These are phyloP conservation scores for Kurtzmaniella quercitrusa DNA, from an alignment of 1,139 yeast species.

Conservation along the genomic window DNA sequence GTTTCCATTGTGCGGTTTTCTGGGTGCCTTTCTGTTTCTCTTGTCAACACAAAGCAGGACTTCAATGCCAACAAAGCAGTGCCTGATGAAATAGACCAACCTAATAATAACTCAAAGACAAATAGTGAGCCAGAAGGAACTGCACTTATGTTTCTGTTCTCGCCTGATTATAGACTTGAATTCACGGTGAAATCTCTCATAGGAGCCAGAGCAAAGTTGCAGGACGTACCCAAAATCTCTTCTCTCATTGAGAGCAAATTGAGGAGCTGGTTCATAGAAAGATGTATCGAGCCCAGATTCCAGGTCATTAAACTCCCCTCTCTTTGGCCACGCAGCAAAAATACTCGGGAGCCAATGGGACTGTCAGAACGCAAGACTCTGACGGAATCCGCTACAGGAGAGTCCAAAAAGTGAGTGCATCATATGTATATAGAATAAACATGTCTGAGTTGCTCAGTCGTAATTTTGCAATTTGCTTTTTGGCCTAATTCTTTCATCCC, in stretches of 20 bases:
- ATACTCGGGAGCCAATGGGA: constrained; percentile 45
- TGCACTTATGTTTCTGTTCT: constrained; percentile 80
- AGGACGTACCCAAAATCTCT: constrained; percentile 89
- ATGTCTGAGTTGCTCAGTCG: too few species aligned
- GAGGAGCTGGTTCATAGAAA: constrained; percentile 84
- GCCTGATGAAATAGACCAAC: background rate
- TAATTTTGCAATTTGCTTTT: too few species aligned
- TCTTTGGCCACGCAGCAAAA: constrained; percentile 84
- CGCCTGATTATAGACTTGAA: constrained; percentile 86
- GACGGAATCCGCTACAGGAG: background rate
- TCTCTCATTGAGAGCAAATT: constrained; percentile 77
- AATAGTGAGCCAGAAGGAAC: constrained; percentile 40
- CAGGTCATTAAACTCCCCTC: constrained; percentile 82
- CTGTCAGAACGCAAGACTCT: constrained; percentile 1
- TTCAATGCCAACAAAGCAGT: constrained; percentile 9
- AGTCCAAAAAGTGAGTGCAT: background rate
- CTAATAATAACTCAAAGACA: background rate
- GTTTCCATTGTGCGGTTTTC: constrained; percentile 90
- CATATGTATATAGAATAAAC: background rate
- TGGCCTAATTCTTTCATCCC: too few species aligned
- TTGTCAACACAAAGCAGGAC: constrained; percentile 49
- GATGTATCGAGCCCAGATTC: constrained; percentile 91
- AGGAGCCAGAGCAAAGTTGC: constrained; percentile 88
- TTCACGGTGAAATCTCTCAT: constrained; percentile 81
- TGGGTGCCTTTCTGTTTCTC: constrained; percentile 84